Conservation (phyloP, 805 yeast species). For the Monosporozyma aerobia region DNA sequence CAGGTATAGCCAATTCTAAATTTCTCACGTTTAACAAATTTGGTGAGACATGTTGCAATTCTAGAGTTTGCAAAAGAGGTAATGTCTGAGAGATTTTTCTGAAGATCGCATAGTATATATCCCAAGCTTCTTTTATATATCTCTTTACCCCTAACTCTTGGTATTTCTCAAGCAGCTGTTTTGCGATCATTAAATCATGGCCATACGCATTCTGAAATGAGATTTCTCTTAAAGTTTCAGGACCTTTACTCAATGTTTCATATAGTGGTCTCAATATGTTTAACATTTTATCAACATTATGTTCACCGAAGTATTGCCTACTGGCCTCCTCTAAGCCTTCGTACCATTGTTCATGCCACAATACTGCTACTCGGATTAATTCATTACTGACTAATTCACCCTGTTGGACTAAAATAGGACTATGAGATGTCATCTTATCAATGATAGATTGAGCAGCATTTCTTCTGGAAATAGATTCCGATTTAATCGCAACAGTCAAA, state of each 20-base stretch:
- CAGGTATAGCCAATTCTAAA: conserved; percentile 85
- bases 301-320: conserved; percentile 84
- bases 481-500: conserved; percentile 87
- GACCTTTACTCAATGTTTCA: conserved; percentile 72
- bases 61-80: conserved; percentile 78
- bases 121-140: conserved; percentile 96
- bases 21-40: conserved; percentile 68
- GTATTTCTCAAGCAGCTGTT: conserved; percentile 84
- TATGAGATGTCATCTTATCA: conserved; percentile 85
- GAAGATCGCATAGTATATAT: conserved; percentile 87
- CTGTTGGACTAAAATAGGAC: conserved; percentile 77
- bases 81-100: conserved; percentile 81
- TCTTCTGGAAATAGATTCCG: conserved; percentile 83
- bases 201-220: conserved; percentile 92
- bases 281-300: conserved; percentile 90
- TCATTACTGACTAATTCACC: conserved; percentile 92
- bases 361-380: conserved; percentile 84
- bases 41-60: conserved; percentile 90
- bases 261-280: conserved; percentile 84
- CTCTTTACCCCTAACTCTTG: conserved; percentile 78
- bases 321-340: conserved; percentile 97
- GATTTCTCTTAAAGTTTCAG: conserved; percentile 86
- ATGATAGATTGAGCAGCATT: conserved; percentile 86
- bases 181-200: conserved; percentile 83
- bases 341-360: conserved; percentile 98